These are phyloP conservation scores for Chaetomium fimeti DNA, from an alignment of 495 filamentous ascomycete species.

Conservation along the genomic window DNA sequence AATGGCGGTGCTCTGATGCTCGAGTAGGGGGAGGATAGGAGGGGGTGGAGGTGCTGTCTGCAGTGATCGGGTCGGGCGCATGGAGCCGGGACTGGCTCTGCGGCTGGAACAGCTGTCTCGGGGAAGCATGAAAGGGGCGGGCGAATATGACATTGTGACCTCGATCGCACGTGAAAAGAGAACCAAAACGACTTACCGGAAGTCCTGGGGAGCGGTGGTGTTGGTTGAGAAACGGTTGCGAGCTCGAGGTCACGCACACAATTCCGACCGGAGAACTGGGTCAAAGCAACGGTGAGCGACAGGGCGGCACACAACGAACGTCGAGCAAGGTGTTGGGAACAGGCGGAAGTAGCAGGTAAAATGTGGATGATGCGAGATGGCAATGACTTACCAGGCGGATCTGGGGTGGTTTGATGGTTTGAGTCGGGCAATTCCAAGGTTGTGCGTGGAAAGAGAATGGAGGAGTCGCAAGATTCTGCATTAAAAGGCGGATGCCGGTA, in stretches of 20 bases:
- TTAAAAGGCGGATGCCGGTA: slow-evolving; percentile 37
- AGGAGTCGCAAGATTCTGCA: slow-evolving; percentile 37
- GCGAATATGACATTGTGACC: slow-evolving; percentile 14
- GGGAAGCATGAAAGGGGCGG: slow-evolving; percentile 26
- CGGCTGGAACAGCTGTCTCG: neutral
- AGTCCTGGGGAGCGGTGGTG: slow-evolving; percentile 38
- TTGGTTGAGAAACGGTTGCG: slow-evolving; percentile 26
- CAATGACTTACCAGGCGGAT: slow-evolving; percentile 31
- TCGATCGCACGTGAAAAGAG: slow-evolving; percentile 42
- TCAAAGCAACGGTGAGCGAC: slow-evolving; percentile 28
- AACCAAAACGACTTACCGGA: slow-evolving; percentile 42
- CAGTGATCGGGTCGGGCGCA: slow-evolving; percentile 17
- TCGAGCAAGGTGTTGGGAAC: slow-evolving; percentile 12
- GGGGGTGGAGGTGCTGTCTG: neutral
- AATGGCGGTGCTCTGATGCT: neutral
- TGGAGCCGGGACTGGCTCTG: slow-evolving; percentile 7
- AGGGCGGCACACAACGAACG: slow-evolving; percentile 14
- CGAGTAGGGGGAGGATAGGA: slow-evolving; percentile 2
- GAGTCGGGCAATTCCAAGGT: slow-evolving; percentile 36
- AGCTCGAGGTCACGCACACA: slow-evolving; percentile 31
- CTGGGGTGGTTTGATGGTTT: slow-evolving; percentile 31
- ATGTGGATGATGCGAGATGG: slow-evolving; percentile 18
- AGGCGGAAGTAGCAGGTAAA: slow-evolving; percentile 11
- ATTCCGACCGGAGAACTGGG: slow-evolving; percentile 16
- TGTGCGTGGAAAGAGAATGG: slow-evolving; percentile 34